Evolutionary conservation across 148 eudicot species (phyloP).

Genomic region (Nepenthes gracilis): DNA sequence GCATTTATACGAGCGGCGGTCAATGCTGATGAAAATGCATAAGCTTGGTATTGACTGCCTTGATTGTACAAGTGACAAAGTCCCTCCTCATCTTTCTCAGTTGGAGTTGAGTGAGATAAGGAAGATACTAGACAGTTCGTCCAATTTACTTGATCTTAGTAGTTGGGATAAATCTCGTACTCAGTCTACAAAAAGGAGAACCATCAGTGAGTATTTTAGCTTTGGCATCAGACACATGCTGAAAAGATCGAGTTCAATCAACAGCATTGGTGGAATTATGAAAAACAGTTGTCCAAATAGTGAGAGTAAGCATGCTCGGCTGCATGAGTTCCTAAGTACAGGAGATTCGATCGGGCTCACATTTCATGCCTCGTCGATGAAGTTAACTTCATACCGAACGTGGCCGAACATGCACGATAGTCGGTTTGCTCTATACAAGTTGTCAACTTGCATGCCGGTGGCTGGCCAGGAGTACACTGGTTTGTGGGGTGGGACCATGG

Average conservation of each 20-base stretch:
- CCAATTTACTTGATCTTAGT: constrained; percentile 30
- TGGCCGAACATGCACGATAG: constrained; percentile 93
- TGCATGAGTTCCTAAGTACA: constrained; percentile 53
- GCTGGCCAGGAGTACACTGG: constrained; percentile 53
- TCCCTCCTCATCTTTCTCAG: constrained; percentile 27
- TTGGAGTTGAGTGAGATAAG: constrained; percentile 47
- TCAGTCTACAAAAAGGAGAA: constrained; percentile 43
- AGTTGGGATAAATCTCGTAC: constrained; percentile 30
- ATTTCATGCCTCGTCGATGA: constrained; percentile 53
- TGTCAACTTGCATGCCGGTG: constrained; percentile 37
- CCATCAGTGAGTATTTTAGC: constrained; percentile 45
- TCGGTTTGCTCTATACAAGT: constrained; percentile 68
- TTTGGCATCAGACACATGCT: constrained; percentile 50
- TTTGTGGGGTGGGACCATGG: constrained; percentile 85
- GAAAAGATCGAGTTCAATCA: constrained; percentile 38
- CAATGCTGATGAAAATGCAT: constrained; percentile 35
- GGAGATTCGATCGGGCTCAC: constrained; percentile 68
- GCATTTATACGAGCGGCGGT: constrained; percentile 36
- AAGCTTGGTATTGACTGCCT: constrained; percentile 29
- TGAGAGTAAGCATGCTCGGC: constrained; percentile 54
- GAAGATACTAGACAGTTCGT: constrained; percentile 40
- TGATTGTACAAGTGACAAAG: constrained; percentile 23
- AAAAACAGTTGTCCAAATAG: constrained; percentile 34
- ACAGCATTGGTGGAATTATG: constrained; percentile 27
- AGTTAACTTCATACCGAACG: constrained; percentile 59